Base-by-base conservation (phyloP, 306 rosid species). In the Vigna hirtella region DNA sequence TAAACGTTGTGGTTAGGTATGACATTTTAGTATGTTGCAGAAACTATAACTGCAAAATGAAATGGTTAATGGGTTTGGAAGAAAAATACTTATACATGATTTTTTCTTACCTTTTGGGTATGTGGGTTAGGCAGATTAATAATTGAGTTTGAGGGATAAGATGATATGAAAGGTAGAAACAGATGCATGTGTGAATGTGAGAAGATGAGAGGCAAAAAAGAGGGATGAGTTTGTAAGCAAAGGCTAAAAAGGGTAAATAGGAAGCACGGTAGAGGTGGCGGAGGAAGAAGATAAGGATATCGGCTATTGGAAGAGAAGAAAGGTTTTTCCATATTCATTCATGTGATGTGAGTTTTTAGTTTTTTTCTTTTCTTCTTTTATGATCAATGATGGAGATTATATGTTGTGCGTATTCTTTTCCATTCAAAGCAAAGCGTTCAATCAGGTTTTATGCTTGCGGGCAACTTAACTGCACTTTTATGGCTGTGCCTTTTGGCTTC, bases 401-500 rank as follows among this genome's bases (percentile, higher is more conserved):
- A 32, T 71, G 40, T 26, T 2, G 22, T 57, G 22, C 28, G 20
- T 55, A 18, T 59, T 69, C 70, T 48, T 84, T 84, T 90, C 86
- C 83, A 78, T 86, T 84, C 76, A 82, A 90, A 90, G 91, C 85
- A 80, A 87, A 90, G 89, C 82, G 32, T 83, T 80, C 52, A 52
- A 55, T 53, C 81, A 26, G 77, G 59, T 67, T 81, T 77, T 64
- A 85, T 79, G 79, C 90, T 89, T 85, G 89, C 70, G 73, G 87
- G 82, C 16, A 85, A 85, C 82, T 83, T 74, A 79, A 89, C 87
- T 80, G 30, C 76, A 81, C 47, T 78, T 70, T 78, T 82, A 70
- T 68, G 78, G 47, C 18, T 78, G 55, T 65, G 51, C 14, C 77
- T 66, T 86, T 70, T 81, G 81, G 65, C 66, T 72, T 70, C 48